Conservation (phyloP, 805 yeast genomes). For the Ogataea pignaliae region DNA sequence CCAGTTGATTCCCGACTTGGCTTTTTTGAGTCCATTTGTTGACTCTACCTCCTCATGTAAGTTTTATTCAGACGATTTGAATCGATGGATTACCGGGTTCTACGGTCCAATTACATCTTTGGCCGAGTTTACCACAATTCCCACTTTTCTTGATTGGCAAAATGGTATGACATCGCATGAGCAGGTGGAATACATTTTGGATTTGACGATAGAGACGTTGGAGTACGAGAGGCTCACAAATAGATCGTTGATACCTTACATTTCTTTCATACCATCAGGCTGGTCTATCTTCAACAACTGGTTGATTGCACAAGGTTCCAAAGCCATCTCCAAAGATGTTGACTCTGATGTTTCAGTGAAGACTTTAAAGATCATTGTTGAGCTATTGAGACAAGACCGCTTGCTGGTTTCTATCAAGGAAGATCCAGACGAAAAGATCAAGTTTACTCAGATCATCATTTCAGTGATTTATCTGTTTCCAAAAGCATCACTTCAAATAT, state of each 20-base stretch:
- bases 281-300: conserved; percentile 19
- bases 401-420: conserved; percentile 10
- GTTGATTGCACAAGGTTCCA: conserved; percentile 15
- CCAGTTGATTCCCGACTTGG: conserved; percentile 9
- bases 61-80: conserved; percentile 7
- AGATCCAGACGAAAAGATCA: background rate
- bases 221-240: conserved; percentile 7
- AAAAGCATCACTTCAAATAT: conserved; percentile 19
- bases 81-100: conserved; percentile 20
- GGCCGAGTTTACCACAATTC: conserved; percentile 5
- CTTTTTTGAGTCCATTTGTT: conserved; percentile 1
- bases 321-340: conserved; percentile 1
- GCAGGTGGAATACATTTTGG: conserved; percentile 16
- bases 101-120: conserved; percentile 20
- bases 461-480: conserved; percentile 23
- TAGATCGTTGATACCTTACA: conserved; percentile 18
- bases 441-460: conserved; percentile 18
- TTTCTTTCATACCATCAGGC: conserved; percentile 7
- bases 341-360: conserved; percentile 1
- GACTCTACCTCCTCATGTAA: background rate
- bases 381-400: conserved; percentile 19
- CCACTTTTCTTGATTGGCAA: conserved; percentile 21
- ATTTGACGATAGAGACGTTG: conserved; percentile 2
- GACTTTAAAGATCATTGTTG: conserved; percentile 11
- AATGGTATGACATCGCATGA: conserved; percentile 12